Evolutionary conservation across 2,329 filamentous ascomycete genomes (phyloP), one percentile per base, ranked within the genome.

Genomic region (Aureobasidium namibiae): DNA sequence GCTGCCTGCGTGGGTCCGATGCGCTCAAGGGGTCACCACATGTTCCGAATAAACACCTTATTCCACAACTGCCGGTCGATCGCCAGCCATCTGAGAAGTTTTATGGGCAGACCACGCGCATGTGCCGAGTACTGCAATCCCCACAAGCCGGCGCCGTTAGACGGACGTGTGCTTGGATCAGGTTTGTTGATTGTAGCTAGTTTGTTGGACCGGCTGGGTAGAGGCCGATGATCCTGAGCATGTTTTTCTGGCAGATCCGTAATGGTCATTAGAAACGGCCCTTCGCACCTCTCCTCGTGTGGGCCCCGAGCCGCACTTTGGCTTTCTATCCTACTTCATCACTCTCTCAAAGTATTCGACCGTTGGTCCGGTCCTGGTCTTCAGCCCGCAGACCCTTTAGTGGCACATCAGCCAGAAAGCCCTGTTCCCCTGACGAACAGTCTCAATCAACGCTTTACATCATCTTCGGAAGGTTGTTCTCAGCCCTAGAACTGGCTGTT

Each of bases 41-140:
- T 34, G 52, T 56, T 56, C 52, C 52, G 29, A 56, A 56, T 44
- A 56, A 56, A 56, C 14, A 44, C 52, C 52, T 56, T 56, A 44
- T 23, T 14, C 26, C 18, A 44, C 34, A 56, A 56, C 38, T 56
- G 39, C 52, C 52, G 52, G 52, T 42, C 52, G 52, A 56, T 56
- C 52, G 34, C 29, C 39, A 56, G 29, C 38, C 13, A 56, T 56
- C 33, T 34, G 50, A 23, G 26, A 38, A 21, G 4, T 13, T 24
- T 41, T 42, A n/a, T 42, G 38, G 52, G 52, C 52, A 44, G 52
- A 33, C n/a, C 39, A 56, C 7, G 10, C 23, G 38, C 24, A 54
- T 33, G 24, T 53, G 36, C 50, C 50, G 50, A 53, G 50, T 14
- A 23, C 24, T 34, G 38, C 39, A 56, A 54, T 54, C 50, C 49